Percentiles rank a stretch among this genome's conserved stretches.
phyloP scores from a whole-genome alignment of 108 stramenopile genomes.

The Cylindrotheca closterium region DNA sequence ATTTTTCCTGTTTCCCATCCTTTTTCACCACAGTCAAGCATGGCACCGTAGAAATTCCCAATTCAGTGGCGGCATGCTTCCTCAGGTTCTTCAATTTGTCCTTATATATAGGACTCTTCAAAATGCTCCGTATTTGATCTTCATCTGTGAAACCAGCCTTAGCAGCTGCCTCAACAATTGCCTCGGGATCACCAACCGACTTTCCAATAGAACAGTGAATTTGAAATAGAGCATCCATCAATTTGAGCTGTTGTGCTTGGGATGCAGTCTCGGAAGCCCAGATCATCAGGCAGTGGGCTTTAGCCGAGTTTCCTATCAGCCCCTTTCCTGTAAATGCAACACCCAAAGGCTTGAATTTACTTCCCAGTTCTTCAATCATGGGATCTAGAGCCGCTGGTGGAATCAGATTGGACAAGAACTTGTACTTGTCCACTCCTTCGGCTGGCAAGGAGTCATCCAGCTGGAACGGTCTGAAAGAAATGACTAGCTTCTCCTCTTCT shows the following conservation, averaged over 20 bases:
- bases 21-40: not conserved
- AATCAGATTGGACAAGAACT: not conserved
- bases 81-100: not conserved
- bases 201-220: conserved; percentile 3
- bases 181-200: not conserved
- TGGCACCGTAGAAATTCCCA: not conserved
- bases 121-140: conserved; percentile 1
- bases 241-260: not conserved
- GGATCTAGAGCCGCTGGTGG: not conserved
- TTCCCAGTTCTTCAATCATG: not conserved
- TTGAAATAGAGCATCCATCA: conserved; percentile 1
- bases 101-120: not conserved
- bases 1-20: not conserved
- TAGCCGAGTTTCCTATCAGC: conserved; percentile 1
- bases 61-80: not conserved
- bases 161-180: conserved; percentile 4
- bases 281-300: not conserved
- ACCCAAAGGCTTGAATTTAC: not conserved
- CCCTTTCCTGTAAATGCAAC: not conserved
- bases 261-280: not conserved
- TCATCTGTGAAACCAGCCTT: conserved; percentile 6
- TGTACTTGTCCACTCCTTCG: not conserved
- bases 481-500: not conserved
- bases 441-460: not conserved
- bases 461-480: not conserved